phyloP scores from a whole-genome alignment of 2,329 filamentous ascomycete species.

The Helotiales sp. region DNA sequence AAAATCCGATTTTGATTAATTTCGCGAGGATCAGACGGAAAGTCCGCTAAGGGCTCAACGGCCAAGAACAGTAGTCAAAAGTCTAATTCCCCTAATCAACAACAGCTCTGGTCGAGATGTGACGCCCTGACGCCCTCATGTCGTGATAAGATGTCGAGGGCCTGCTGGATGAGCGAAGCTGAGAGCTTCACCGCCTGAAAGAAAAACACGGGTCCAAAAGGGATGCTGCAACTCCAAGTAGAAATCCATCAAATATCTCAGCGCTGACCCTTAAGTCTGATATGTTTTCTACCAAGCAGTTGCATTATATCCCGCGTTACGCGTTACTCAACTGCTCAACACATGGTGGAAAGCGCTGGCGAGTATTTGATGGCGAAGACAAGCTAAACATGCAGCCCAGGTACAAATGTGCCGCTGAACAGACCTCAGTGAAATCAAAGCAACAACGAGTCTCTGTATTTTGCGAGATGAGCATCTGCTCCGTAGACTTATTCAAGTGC shows the following conservation, averaged over 20 bases:
- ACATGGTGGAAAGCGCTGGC: neutral
- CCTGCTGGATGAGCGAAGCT: neutral
- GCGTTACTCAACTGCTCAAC: neutral
- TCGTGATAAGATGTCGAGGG: neutral
- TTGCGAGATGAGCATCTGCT: too few relatives aligned
- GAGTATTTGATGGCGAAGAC: neutral
- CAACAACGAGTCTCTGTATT: neutral
- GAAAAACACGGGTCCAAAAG: neutral
- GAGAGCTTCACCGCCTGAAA: neutral
- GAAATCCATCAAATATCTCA: neutral
- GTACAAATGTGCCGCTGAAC: neutral
- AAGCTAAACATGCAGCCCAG: neutral
- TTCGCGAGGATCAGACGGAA: neutral
- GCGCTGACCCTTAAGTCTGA: too few relatives aligned
- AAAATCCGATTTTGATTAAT: neutral
- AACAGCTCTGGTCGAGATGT: neutral
- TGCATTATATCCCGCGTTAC: too few relatives aligned
- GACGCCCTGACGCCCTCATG: neutral
- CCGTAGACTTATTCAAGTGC: too few relatives aligned
- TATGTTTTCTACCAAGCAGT: too few relatives aligned
- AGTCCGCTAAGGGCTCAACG: neutral
- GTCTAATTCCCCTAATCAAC: neutral
- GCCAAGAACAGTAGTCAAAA: neutral
- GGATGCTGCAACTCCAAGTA: neutral
- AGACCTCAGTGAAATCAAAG: neutral